These are phyloP conservation scores for Schizothecium vesticola DNA, from an alignment of 495 filamentous ascomycete genomes.

Conservation along the genomic window DNA sequence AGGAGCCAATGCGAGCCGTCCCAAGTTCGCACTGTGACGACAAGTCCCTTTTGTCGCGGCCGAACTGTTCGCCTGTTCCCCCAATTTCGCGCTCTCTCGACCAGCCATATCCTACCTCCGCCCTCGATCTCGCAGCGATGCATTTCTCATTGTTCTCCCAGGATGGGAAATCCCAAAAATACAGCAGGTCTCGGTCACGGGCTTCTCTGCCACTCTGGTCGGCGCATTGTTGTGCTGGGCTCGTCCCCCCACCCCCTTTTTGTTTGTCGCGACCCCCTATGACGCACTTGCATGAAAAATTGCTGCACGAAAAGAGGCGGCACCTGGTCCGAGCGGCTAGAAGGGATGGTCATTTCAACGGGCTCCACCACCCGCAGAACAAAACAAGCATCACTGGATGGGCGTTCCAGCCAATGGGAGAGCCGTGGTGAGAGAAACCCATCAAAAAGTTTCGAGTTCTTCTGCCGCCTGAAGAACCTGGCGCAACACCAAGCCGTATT, in stretches of 20 bases:
- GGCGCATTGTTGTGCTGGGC: background rate
- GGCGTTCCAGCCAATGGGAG: background rate
- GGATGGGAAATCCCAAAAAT: background rate
- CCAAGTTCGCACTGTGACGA: conserved; percentile 25
- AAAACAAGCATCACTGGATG: conserved; percentile 6
- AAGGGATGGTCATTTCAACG: background rate
- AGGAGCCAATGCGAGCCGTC: conserved; percentile 13
- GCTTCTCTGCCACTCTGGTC: background rate
- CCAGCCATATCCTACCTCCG: background rate
- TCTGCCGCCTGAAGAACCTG: background rate
- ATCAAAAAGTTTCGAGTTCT: background rate
- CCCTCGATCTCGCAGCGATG: background rate
- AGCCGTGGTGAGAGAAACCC: background rate
- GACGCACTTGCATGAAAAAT: conserved; percentile 27
- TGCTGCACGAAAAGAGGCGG: conserved; percentile 21
- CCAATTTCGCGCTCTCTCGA: background rate
- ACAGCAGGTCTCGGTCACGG: background rate
- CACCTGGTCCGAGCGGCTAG: conserved; percentile 18
- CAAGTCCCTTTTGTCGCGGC: conserved; percentile 12
- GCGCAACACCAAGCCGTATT: background rate
- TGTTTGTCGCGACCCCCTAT: conserved; percentile 19
- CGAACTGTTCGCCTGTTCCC: background rate
- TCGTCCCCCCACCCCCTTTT: background rate
- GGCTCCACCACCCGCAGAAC: background rate
- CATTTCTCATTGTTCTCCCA: background rate